Percentiles rank a stretch among this genome's conserved stretches.
Conservation (phyloP, 495 filamentous ascomycete species). For the Hyaloscypha hepaticicola region DNA sequence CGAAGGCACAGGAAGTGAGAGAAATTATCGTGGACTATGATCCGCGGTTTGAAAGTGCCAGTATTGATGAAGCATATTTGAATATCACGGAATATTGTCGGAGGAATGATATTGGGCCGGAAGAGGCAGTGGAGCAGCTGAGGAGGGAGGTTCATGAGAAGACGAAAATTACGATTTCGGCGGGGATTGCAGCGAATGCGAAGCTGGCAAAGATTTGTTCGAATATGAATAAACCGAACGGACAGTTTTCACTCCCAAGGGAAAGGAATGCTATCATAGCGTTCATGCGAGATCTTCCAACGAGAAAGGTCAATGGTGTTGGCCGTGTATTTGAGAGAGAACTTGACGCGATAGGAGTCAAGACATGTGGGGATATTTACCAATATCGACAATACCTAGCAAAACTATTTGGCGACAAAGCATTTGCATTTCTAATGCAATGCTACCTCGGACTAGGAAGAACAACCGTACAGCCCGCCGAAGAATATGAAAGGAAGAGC, state of each 20-base stretch:
- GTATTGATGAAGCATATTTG: constrained; percentile 93
- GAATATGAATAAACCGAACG: constrained; percentile 95
- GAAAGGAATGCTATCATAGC: constrained; percentile 71
- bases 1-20: constrained; percentile 87
- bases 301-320: constrained; percentile 89
- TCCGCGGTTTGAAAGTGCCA: constrained; percentile 85
- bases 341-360: constrained; percentile 80
- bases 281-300: constrained; percentile 81
- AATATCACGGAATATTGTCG: constrained; percentile 89
- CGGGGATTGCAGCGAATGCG: constrained; percentile 90
- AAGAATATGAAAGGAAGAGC: constrained; percentile 89
- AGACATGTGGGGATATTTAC: constrained; percentile 89
- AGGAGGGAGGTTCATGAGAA: constrained; percentile 72
- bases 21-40: constrained; percentile 84
- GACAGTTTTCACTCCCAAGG: constrained; percentile 75
- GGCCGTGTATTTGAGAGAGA: constrained; percentile 94
- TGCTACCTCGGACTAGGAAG: constrained; percentile 85
- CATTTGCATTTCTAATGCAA: constrained; percentile 79
- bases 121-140: constrained; percentile 72
- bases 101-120: constrained; percentile 64
- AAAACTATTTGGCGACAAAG: constrained; percentile 87
- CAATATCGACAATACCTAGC: constrained; percentile 65
- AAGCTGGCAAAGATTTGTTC: constrained; percentile 93
- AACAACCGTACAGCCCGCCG: constrained; percentile 83
- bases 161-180: constrained; percentile 85